Evolutionary conservation across 805 yeast genomes (phyloP), one percentile per base, ranked within the genome.

Genomic region (Candida maltosa): DNA sequence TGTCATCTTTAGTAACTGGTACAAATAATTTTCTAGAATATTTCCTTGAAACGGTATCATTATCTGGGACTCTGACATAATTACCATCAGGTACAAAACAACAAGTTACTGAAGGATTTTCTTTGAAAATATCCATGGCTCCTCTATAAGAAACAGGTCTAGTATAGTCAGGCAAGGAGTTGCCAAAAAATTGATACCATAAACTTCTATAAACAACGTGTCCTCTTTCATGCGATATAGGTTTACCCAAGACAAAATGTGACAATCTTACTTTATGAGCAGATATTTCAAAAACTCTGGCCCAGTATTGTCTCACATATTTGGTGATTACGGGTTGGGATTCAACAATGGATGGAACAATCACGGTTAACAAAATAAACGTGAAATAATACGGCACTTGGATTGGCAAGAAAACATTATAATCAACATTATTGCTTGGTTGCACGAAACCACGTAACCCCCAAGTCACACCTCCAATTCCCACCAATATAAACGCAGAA

Each of bases 21-120:
- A 85, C 82, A 61, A 93, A 93, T 38, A 88, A 60, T 31, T 75
- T 73, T 46, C 75, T 77, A 21, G 80, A 75, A 44, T 70, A 78
- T 31, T 72, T 73, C 38, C 87, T 65, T 0, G 91, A 76, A 15
- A 83, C 79, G 11, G 80, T 80, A 52, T 89, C 97, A 44, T 75
- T 75, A 39, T 78, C 82, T 1, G 98, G 98, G 1, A 88, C 98
- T 38, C 97, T 76, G 22, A 89, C 77, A 49, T 76, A 83, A 31
- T 68, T 65, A 3, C 98, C 98, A 55, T 86, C 83, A 0, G 89
- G 89, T 6, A 86, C 78, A 51, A 83, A 83, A 31, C 76, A 78
- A 0, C 83, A 78, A 24, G 61, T 62, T 0, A 69, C 56, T 1
- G 51, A 44, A 0, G 69, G 60, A 37, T 75, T 57, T 3, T 60